Base-by-base conservation (phyloP, 2,329 filamentous ascomycete genomes). In the Aureobasidium namibiae region DNA sequence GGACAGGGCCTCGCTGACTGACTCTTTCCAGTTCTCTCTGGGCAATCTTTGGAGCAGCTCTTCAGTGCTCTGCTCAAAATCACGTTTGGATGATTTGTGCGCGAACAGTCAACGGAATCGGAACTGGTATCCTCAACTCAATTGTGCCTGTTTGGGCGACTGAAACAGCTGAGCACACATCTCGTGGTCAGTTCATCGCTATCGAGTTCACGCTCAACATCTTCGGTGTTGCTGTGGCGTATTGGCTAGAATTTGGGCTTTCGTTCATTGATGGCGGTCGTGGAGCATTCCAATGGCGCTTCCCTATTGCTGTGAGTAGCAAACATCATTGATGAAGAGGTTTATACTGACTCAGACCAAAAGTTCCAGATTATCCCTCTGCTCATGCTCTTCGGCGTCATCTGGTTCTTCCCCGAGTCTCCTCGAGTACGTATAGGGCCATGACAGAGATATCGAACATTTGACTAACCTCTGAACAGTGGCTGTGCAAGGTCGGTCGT, bases 181-280 rank as follows among this genome's bases (percentile, higher is more conserved):
- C 82, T 2, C 80, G 87, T 41, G 87, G 87, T 6, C 79, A 84
- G 49, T 87, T 88, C 63, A 82, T 89, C 60, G 83, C 85, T 10
- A 84, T 88, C 57, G 86, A 89, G 65, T 89, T 90, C 63, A 89
- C 85, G 0, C 71, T 89, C 9, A 90, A 89, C 67, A 88, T 89
- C 61, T 83, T 88, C 49, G 86, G 86, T 65, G 84, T 81, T 85
- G 21, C 75, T 85, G 68, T 70, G 4, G 69, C 69, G 5, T 71
- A 71, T 62, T 76, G 74, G 74, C 65, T 77, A 10, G 73, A 75
- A 54, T 76, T 70, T 63, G 84, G 82, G 2, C 74, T 83, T 10
- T 83, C 82, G 0, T 87, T 82, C 66, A 80, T 84, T 63, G 79
- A 85, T 60, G 76, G 78, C 34, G 82, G 82, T 11, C 74, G 73